These are phyloP conservation scores for Lichtheimia corymbifera DNA, from an alignment of 371 early-diverging fungal species.

Conservation along the genomic window DNA sequence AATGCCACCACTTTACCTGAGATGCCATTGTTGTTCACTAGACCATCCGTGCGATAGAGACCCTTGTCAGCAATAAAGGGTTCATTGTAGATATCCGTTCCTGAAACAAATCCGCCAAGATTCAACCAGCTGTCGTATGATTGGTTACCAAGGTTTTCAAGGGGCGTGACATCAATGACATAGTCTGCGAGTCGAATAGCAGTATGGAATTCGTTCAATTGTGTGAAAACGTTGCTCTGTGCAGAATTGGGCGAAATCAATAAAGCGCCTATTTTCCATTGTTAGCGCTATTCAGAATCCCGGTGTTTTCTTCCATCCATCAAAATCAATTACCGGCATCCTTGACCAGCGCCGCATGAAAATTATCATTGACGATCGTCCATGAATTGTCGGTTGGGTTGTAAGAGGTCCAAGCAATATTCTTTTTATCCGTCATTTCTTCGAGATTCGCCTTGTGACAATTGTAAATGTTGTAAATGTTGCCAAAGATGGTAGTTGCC, in stretches of 20 bases:
- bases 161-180: conserved; percentile 19
- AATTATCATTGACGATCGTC: conserved; percentile 15
- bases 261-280: conserved; percentile 2
- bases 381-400: conserved; percentile 16
- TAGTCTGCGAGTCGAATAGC: conserved; percentile 18
- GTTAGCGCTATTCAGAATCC: background rate
- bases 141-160: conserved; percentile 23
- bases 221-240: conserved; percentile 8
- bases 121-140: conserved; percentile 16
- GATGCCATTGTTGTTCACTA: conserved; percentile 22
- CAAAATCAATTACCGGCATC: conserved; percentile 20
- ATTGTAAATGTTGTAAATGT: conserved; percentile 13
- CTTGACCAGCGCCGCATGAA: conserved; percentile 9
- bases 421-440: conserved; percentile 7
- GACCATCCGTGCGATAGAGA: conserved; percentile 24
- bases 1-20: conserved; percentile 15
- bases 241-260: conserved; percentile 17
- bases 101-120: conserved; percentile 16
- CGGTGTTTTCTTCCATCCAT: background rate
- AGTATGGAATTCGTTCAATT: conserved; percentile 19
- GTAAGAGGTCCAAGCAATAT: conserved; percentile 22
- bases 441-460: conserved; percentile 22
- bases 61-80: conserved; percentile 16
- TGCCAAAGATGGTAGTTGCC: conserved; percentile 11
- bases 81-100: conserved; percentile 10